Conservation (phyloP, 441 rosid species). For the Adansonia gregorii region DNA sequence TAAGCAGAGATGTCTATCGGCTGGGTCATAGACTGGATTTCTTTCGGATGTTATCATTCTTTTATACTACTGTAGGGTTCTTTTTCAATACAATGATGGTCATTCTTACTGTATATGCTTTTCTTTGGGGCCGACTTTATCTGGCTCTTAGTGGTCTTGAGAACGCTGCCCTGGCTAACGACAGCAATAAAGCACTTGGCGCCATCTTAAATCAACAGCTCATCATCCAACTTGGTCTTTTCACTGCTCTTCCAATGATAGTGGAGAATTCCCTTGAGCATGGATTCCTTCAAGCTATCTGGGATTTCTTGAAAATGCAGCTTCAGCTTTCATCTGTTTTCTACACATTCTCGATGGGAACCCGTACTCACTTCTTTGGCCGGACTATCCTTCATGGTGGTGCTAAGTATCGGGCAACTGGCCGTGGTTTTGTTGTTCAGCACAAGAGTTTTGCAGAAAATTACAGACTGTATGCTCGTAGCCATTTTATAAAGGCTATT, state of each 20-base stretch:
- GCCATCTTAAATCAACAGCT: conserved; percentile 86
- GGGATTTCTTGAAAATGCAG: conserved; percentile 88
- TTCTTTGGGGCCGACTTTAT: conserved; percentile 74
- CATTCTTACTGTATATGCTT: conserved; percentile 65
- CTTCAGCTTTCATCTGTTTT: conserved; percentile 91
- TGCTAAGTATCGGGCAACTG: conserved; percentile 89
- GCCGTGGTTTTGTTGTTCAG: conserved; percentile 92
- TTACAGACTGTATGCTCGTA: conserved; percentile 83
- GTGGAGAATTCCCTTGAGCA: conserved; percentile 91
- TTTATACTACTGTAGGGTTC: conserved; percentile 72
- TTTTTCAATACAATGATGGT: conserved; percentile 77
- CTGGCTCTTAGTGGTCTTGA: conserved; percentile 72
- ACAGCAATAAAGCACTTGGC: conserved; percentile 66
- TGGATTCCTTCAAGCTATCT: conserved; percentile 80
- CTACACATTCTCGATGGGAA: conserved; percentile 96
- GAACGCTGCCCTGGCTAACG: conserved; percentile 40
- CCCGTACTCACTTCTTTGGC: conserved; percentile 88
- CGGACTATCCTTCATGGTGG: conserved; percentile 94
- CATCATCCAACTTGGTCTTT: conserved; percentile 85
- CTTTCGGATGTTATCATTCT: conserved; percentile 72
- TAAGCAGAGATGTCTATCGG: conserved; percentile 74
- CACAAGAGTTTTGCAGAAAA: conserved; percentile 89
- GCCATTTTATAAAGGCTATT: conserved; percentile 87
- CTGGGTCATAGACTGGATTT: conserved; percentile 74
- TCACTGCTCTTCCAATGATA: conserved; percentile 91